Conservation (phyloP, 1,139 yeast genomes). For the Debaryomyces sp. region DNA sequence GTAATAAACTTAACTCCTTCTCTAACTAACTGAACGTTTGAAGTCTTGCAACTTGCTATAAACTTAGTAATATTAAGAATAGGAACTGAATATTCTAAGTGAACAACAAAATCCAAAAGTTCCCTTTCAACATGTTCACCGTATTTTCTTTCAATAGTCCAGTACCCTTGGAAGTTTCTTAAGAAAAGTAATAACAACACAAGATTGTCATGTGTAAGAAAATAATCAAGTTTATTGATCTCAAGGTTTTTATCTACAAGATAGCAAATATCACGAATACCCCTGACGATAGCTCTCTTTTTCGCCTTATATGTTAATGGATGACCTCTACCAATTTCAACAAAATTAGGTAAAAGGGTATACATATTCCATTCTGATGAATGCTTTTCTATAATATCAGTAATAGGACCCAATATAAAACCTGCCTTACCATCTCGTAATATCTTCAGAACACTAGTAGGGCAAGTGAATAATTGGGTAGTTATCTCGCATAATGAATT, state of each 20-base stretch:
- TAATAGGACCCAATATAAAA: conserved; percentile 50
- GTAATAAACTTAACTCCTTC: conserved; percentile 24
- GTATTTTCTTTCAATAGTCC: conserved; percentile 55
- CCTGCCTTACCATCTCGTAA: conserved; percentile 39
- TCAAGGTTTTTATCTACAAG: conserved; percentile 40
- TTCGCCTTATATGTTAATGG: conserved; percentile 25
- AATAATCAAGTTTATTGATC: conserved; percentile 23
- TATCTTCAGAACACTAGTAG: conserved; percentile 51
- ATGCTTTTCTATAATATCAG: conserved; percentile 46
- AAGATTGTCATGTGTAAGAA: conserved; percentile 34
- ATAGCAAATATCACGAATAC: conserved; percentile 46
- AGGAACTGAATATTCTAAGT: conserved; percentile 49
- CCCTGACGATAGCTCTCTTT: conserved; percentile 33
- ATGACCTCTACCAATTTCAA: conserved; percentile 23
- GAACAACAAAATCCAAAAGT: conserved; percentile 49
- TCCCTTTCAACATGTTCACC: conserved; percentile 74
- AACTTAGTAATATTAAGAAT: conserved; percentile 48
- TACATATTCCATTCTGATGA: conserved; percentile 29
- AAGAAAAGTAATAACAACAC: conserved; percentile 43
- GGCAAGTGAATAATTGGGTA: conserved; percentile 68
- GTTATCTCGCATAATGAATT: conserved; percentile 56
- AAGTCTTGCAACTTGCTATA: conserved; percentile 38
- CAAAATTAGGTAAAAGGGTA: conserved; percentile 33
- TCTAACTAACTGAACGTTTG: conserved; percentile 22
- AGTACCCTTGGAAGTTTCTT: conserved; percentile 59